A percentile compares a stretch with the other conserved stretches of the same genome.
phyloP scores from a whole-genome alignment of 2,329 filamentous ascomycete genomes.

The Leptographium galeiforme region DNA sequence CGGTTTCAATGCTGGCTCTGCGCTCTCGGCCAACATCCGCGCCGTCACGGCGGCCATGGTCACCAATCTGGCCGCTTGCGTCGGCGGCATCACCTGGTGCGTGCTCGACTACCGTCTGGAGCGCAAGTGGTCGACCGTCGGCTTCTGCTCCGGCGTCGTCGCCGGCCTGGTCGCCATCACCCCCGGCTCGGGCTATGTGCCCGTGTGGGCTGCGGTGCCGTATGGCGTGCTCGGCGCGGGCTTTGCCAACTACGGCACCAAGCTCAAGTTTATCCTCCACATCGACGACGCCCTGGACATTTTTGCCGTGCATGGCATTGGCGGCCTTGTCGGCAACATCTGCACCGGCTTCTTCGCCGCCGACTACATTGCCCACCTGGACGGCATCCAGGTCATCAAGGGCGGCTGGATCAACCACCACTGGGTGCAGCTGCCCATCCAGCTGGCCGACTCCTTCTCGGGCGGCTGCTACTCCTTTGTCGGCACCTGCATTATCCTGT shows the following conservation, averaged over 20 bases:
- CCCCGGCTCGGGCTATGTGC: conserved; percentile 72
- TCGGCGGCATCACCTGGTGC: conserved; percentile 82
- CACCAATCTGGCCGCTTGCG: conserved; percentile 72
- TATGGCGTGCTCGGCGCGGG: conserved; percentile 65
- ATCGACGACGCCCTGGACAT: conserved; percentile 83
- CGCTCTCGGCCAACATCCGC: conserved; percentile 66
- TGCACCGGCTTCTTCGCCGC: conserved; percentile 73
- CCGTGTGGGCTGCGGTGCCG: conserved; percentile 69
- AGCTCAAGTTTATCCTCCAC: conserved; percentile 71
- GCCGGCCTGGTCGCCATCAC: conserved; percentile 81
- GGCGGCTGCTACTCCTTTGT: conserved; percentile 69
- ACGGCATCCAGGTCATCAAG: conserved; percentile 50
- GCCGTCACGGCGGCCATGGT: conserved; percentile 78
- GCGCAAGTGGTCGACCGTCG: conserved; percentile 83
- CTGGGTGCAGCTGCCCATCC: conserved; percentile 73
- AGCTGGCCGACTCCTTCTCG: conserved; percentile 67
- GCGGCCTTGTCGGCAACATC: conserved; percentile 67
- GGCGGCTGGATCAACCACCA: conserved; percentile 77
- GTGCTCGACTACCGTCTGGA: conserved; percentile 79
- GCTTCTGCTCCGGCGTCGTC: conserved; percentile 84
- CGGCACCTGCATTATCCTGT: conserved; percentile 65
- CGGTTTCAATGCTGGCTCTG: conserved; percentile 83
- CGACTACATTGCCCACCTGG: conserved; percentile 71
- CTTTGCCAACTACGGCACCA: conserved; percentile 80
- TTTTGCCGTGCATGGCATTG: conserved; percentile 70